Base-by-base conservation (phyloP, 1,284 basidiomycete genomes). In the Calocybe gambosa region DNA sequence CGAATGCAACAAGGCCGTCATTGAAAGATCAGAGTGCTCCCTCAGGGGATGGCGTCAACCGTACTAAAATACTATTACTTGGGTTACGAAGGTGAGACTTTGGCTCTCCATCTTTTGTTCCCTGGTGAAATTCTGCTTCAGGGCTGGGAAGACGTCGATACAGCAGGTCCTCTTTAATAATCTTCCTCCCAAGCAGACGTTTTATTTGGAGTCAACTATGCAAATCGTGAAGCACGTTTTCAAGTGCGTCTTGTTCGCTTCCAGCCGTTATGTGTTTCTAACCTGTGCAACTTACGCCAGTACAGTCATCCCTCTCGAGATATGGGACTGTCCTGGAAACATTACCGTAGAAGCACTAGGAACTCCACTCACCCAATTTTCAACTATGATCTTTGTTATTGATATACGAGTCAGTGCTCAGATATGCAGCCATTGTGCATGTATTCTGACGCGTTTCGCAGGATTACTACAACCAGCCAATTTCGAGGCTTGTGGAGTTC, bases 251-350 rank as follows among this genome's bases (percentile, higher is more conserved):
- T n/a, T 42, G 49, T 42, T 21, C 33, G 35, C 35, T 20, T 25
- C 33, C 28, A 25, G 16, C 3, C 1, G 19, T 26, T 29, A 35
- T n/a, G 2, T 2, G 25, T 29, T 41, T 13, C 29, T 10, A 21
- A 23, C 39, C 18, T 46, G 43, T 39, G 40, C 43, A 19, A 29
- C 33, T 43, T 19, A 37, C 47, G 54, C 50, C 60, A 95, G 93
- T 64, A 88, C 92, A 31, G 85, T 97, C 53, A 84, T 96, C 47
- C 89, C 90, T 1, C 79, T 98, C 19, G 89, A 97, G 62, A 82
- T 98, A 60, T 97, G 93, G 91, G 94, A 98, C 61, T 90, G 90
- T 52, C 95, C 95, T 0, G 89, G 90, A 21, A 89, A 85, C 48
- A 80, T 84, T 44, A 83, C 89, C 3, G 74, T 85, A 2, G 85